Conservation (phyloP, 108 stramenopile genomes). For the Conticribra guillardii region DNA sequence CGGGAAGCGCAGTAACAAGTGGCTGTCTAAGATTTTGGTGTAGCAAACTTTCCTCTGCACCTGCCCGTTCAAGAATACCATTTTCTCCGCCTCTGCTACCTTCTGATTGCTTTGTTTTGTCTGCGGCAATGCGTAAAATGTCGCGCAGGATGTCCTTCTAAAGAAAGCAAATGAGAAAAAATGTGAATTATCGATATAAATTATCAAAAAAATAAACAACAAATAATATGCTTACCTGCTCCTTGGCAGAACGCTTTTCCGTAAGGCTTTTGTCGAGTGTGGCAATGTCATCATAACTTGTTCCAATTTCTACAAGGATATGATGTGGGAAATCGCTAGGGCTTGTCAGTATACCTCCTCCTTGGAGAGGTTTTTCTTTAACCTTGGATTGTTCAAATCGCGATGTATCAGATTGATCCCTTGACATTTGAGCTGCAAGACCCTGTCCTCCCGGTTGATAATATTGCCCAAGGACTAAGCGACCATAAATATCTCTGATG, state of each 20-base stretch:
- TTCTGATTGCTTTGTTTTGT: constrained; percentile 61
- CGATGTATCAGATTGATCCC: constrained; percentile 29
- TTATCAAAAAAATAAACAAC: not conserved
- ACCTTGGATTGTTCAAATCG: constrained; percentile 83
- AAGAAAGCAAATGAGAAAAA: not conserved
- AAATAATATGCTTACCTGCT: constrained; percentile 60
- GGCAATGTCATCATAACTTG: constrained; percentile 53
- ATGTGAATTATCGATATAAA: not conserved
- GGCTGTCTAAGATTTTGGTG: constrained; percentile 48
- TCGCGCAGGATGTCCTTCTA: constrained; percentile 80
- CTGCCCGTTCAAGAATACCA: constrained; percentile 67
- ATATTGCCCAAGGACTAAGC: constrained; percentile 82
- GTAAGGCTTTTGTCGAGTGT: constrained; percentile 64
- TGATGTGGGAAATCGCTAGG: constrained; percentile 81
- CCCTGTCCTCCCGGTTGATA: constrained; percentile 89
- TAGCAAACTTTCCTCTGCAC: constrained; percentile 69
- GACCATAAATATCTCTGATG: constrained; percentile 85
- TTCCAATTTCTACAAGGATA: constrained; percentile 68
- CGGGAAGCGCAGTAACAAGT: constrained; percentile 65
- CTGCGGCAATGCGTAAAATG: constrained; percentile 75
- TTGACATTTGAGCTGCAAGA: constrained; percentile 66
- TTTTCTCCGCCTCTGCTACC: constrained; percentile 43
- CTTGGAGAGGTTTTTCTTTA: constrained; percentile 72
- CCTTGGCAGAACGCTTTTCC: constrained; percentile 83
- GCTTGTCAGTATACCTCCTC: constrained; percentile 79